Evolutionary conservation across 768 basidiomycete species (phyloP).

Genomic region (Phaffia tasmanica): DNA sequence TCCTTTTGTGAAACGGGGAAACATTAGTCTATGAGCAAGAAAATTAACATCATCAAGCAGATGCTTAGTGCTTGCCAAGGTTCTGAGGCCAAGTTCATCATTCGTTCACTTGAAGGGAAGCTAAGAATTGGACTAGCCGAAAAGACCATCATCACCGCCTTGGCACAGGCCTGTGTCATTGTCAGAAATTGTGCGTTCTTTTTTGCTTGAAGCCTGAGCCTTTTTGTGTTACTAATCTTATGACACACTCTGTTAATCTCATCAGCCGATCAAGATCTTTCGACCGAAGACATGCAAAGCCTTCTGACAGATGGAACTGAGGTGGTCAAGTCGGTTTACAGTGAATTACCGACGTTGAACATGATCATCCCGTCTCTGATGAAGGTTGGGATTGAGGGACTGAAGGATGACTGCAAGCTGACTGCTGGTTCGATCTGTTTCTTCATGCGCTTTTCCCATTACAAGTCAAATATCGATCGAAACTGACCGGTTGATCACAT

Average conservation of each 20-base stretch:
- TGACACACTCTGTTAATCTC: background rate
- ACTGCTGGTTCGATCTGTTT: conserved; percentile 54
- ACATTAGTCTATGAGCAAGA: conserved; percentile 80
- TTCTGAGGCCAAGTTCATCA: conserved; percentile 88
- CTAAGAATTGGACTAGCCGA: conserved; percentile 94
- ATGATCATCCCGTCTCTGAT: conserved; percentile 81
- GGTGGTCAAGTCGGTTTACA: conserved; percentile 81
- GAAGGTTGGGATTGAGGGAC: conserved; percentile 57
- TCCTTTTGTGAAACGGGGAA: background rate
- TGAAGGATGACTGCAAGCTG: conserved; percentile 69
- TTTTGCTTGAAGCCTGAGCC: background rate
- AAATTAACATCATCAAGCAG: conserved; percentile 88
- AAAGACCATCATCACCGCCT: conserved; percentile 83
- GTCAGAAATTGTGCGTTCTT: conserved; percentile 51
- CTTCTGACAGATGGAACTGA: conserved; percentile 65
- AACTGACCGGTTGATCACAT: background rate
- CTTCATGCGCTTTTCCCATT: background rate
- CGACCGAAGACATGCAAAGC: conserved; percentile 56
- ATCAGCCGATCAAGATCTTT: conserved; percentile 61
- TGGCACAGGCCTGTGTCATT: conserved; percentile 79
- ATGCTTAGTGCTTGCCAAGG: conserved; percentile 84
- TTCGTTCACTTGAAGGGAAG: conserved; percentile 91
- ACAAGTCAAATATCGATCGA: background rate
- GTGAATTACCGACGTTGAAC: conserved; percentile 88
- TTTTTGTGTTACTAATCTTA: background rate